Evolutionary conservation across 345 rosid species (phyloP).

Genomic region (Pseudoturritis turrita): DNA sequence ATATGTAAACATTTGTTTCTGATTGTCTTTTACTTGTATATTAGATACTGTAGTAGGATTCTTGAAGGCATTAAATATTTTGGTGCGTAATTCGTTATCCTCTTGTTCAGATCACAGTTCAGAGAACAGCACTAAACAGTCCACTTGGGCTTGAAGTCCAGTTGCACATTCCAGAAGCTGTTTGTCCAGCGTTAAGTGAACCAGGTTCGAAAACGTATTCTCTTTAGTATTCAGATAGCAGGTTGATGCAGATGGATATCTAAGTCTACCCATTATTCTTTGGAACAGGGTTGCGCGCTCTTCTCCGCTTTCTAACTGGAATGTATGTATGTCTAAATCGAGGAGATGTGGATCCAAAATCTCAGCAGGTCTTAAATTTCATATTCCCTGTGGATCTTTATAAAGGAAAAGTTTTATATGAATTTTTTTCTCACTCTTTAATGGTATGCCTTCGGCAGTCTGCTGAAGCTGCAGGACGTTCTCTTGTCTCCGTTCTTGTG

Average conservation of each 20-base stretch:
- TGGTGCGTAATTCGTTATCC: not conserved
- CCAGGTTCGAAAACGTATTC: constrained; percentile 54
- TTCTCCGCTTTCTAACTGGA: constrained; percentile 94
- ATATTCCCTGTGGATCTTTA: not conserved
- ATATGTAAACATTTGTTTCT: constrained; percentile 53
- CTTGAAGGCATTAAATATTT: constrained; percentile 1
- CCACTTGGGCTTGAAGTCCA: constrained; percentile 99
- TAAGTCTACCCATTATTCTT: constrained; percentile 12
- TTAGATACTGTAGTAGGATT: not conserved
- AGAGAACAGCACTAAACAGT: constrained; percentile 85
- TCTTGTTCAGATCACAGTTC: constrained; percentile 75
- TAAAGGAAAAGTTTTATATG: not conserved
- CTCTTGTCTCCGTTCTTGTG: constrained; percentile 82
- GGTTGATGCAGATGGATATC: constrained; percentile 9
- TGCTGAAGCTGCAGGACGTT: constrained; percentile 89
- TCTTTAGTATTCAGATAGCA: constrained; percentile 7
- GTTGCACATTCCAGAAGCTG: constrained; percentile 87
- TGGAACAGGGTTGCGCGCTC: constrained; percentile 87
- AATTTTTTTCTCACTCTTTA: constrained; percentile 24
- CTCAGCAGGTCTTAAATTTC: constrained; percentile 63
- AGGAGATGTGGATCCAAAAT: constrained; percentile 84
- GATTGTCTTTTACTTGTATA: constrained; percentile 13
- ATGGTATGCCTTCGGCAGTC: constrained; percentile 48
- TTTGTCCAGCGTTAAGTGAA: constrained; percentile 98
- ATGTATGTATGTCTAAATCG: constrained; percentile 87